Evolutionary conservation across 2,329 filamentous ascomycete genomes (phyloP).

Genomic region (Microdochium paspali): DNA sequence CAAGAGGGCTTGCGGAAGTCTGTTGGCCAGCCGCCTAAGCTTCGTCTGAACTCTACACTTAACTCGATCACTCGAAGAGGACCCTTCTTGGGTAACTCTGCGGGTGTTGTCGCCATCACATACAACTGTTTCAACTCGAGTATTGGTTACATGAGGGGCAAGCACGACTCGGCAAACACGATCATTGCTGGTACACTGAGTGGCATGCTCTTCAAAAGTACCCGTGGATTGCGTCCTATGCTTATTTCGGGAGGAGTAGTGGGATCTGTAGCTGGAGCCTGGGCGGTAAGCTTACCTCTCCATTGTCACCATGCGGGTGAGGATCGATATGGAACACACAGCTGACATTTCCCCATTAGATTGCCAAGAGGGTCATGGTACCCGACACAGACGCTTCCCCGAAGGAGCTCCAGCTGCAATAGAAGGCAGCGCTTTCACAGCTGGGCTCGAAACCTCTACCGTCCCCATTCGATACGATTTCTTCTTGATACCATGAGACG

Average conservation of each 20-base stretch:
- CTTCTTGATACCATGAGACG: not conserved
- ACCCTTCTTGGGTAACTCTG: constrained; percentile 92
- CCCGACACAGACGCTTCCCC: constrained; percentile 5
- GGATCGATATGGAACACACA: constrained; percentile 10
- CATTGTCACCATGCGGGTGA: not conserved
- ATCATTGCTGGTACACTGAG: constrained; percentile 77
- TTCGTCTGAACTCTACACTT: constrained; percentile 86
- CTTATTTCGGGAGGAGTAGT: constrained; percentile 89
- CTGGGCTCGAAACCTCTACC: not conserved
- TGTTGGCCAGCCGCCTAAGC: constrained; percentile 71
- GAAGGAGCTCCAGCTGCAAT: constrained; percentile 12
- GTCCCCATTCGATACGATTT: not conserved
- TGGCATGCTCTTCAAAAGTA: constrained; percentile 95
- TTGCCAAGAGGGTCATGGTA: constrained; percentile 17
- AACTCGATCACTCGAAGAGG: constrained; percentile 91
- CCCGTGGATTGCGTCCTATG: constrained; percentile 82
- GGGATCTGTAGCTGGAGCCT: constrained; percentile 71
- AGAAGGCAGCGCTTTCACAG: not conserved
- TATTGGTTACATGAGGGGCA: constrained; percentile 69
- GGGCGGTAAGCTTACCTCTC: constrained; percentile 63
- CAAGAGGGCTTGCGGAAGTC: constrained; percentile 79
- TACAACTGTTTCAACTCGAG: constrained; percentile 91
- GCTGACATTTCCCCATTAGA: constrained; percentile 6
- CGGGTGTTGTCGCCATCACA: constrained; percentile 88
- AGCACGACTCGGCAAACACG: constrained; percentile 86